Evolutionary conservation across 345 rosid species (phyloP), one percentile per base, ranked within the genome.

Genomic region (rapeseed (Brassica napus)): DNA sequence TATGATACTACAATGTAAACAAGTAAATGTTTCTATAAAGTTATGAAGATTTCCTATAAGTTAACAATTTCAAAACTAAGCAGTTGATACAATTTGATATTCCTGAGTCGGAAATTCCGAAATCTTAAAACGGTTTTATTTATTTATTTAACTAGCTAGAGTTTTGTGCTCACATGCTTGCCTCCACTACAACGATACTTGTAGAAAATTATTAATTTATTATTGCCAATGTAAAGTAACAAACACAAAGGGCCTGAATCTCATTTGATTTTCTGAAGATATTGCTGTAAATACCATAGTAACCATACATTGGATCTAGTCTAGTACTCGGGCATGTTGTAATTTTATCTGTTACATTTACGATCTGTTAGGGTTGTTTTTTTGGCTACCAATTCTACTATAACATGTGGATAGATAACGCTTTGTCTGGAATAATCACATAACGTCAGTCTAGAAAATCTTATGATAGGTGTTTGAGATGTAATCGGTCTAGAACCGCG

Each of bases 121-220:
- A 59, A 42, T 76, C 79, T 58, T 58, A 67, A 67, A 75, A 32
- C 39, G 71, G n/a, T 21, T 18, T 34, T 54, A 26, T 26, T 26
- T 26, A 26, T 57, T 31, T 52, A 65, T 65, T 26, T 26, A 21
- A 11, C 30, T 35, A 5, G 35, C 58, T 37, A 37, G 54, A 21
- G 28, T 75, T 75, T 1, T 4, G n/a, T 39, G 30, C 79, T 59
- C 69, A 68, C 62, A 60, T 67, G 21, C 70, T 18, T 75, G 79
- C 68, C 68, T 68, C 61, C 73, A 67, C 21, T 75, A 37, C 66
- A 75, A 23, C 35, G 28, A 54, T 49, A 26, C 65, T 10, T 57
- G 73, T 39, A 42, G 66, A 57, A 5, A 11, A 58, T 12, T 58
- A 39, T 55, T 14, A 28, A 15, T 75, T 11, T 35, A 55, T 31